A percentile compares a stretch with the other conserved stretches of the same genome.
phyloP scores from a whole-genome alignment of 768 basidiomycete species.

The Auricularia cornea region DNA sequence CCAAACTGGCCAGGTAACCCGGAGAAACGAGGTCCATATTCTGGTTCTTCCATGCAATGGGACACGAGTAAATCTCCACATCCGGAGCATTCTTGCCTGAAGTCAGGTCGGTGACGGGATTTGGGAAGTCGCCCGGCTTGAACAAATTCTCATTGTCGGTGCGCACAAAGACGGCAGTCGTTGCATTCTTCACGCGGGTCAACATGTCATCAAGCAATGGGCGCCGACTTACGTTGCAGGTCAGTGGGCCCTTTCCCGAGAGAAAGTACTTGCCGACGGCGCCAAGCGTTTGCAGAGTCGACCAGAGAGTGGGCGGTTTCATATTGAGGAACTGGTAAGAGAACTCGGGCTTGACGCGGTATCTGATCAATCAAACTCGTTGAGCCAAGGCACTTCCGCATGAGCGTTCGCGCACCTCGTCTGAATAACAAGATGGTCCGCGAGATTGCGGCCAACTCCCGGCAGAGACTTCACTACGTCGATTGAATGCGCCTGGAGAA shows the following conservation, averaged over 20 bases:
- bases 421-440: slow-evolving; percentile 11
- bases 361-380: no score
- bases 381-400: no score
- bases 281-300: neutral
- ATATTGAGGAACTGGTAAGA: slow-evolving; percentile 1
- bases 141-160: slow-evolving; percentile 24
- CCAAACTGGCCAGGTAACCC: neutral
- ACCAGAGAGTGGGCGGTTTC: neutral
- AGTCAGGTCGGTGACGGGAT: neutral
- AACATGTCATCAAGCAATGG: neutral
- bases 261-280: slow-evolving; percentile 3
- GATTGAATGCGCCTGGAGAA: slow-evolving; percentile 11
- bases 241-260: slow-evolving; percentile 6
- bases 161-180: slow-evolving; percentile 23
- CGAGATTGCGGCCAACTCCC: slow-evolving; percentile 16
- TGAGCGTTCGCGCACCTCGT: neutral
- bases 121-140: neutral
- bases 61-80: neutral
- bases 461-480: slow-evolving; percentile 12
- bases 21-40: neutral
- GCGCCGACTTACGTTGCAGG: slow-evolving; percentile 2
- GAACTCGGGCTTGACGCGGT: neutral
- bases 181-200: neutral
- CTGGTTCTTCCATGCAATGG: neutral
- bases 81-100: neutral